Evolutionary conservation across 2,329 filamentous ascomycete genomes (phyloP).

Genomic region (Chaetomiaceae sp.): DNA sequence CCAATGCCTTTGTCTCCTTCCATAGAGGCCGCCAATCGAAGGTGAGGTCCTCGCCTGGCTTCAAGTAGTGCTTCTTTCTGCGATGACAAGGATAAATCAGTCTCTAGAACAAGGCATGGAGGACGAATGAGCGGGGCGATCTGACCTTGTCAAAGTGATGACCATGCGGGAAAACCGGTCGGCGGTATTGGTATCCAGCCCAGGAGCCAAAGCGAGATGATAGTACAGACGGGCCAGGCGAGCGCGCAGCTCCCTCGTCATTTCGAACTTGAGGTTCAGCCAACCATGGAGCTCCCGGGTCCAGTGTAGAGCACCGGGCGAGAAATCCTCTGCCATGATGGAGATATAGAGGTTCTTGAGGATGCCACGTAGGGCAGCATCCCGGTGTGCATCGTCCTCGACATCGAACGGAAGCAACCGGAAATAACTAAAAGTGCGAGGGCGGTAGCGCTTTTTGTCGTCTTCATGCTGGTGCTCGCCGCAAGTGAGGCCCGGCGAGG

Average conservation of each 20-base stretch:
- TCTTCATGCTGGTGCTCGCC: constrained; percentile 45
- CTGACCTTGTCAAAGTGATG: constrained; percentile 87
- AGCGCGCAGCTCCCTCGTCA: constrained; percentile 76
- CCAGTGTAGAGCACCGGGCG: constrained; percentile 91
- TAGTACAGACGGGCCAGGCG: constrained; percentile 90
- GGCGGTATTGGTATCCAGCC: constrained; percentile 73
- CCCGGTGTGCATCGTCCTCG: constrained; percentile 73
- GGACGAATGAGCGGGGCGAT: constrained; percentile 20
- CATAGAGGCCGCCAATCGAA: constrained; percentile 93
- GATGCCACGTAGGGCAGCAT: constrained; percentile 78
- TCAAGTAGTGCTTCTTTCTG: constrained; percentile 92
- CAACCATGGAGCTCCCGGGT: constrained; percentile 92
- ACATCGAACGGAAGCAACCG: constrained; percentile 82
- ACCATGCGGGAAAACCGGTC: constrained; percentile 98
- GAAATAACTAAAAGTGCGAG: constrained; percentile 91
- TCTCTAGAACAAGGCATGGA: not conserved
- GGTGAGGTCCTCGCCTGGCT: constrained; percentile 80
- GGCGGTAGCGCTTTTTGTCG: constrained; percentile 65
- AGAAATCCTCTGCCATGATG: constrained; percentile 88
- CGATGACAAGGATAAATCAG: constrained; percentile 12
- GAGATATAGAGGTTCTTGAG: constrained; percentile 91
- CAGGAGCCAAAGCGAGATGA: constrained; percentile 84
- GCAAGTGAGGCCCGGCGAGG: constrained; percentile 68
- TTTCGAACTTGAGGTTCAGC: constrained; percentile 96
- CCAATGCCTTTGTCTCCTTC: constrained; percentile 86